phyloP scores from a whole-genome alignment of 805 yeast species.

The Spathaspora sp. region DNA sequence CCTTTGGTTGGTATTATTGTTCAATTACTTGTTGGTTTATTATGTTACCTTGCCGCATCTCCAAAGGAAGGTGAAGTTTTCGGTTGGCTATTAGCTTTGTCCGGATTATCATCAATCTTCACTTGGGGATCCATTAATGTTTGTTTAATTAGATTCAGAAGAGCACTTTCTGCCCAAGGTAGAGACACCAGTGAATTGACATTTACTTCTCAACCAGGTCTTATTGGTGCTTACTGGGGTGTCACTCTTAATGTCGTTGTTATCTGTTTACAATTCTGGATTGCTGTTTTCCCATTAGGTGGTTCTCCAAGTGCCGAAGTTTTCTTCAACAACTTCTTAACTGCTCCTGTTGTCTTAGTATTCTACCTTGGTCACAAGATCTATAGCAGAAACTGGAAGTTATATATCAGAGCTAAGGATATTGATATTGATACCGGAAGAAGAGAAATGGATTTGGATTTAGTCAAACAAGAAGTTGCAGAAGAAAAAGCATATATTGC shows the following conservation, averaged over 20 bases:
- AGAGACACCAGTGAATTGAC: slow-evolving; percentile 49
- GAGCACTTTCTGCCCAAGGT: slow-evolving; percentile 54
- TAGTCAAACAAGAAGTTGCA: slow-evolving; percentile 32
- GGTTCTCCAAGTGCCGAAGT: slow-evolving; percentile 24
- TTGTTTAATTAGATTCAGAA: slow-evolving; percentile 59
- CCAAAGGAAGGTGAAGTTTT: slow-evolving; percentile 51
- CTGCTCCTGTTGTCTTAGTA: slow-evolving; percentile 29
- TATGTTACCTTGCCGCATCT: slow-evolving; percentile 62
- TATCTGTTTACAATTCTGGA: slow-evolving; percentile 62
- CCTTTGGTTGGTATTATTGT: slow-evolving; percentile 56
- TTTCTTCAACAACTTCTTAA: slow-evolving; percentile 29
- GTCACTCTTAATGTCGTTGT: slow-evolving; percentile 46
- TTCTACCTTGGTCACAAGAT: slow-evolving; percentile 30
- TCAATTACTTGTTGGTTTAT: slow-evolving; percentile 53
- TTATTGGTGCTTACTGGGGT: slow-evolving; percentile 52
- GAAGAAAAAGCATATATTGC: slow-evolving; percentile 27
- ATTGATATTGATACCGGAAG: slow-evolving; percentile 36
- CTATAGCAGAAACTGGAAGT: slow-evolving; percentile 22
- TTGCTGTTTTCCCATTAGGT: slow-evolving; percentile 61
- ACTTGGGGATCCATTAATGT: slow-evolving; percentile 63
- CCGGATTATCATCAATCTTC: slow-evolving; percentile 59
- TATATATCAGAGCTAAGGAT: slow-evolving; percentile 24
- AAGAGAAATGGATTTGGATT: slow-evolving; percentile 30
- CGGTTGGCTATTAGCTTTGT: slow-evolving; percentile 60
- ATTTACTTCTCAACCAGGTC: slow-evolving; percentile 49